A percentile compares a stretch with the other conserved stretches of the same genome.
phyloP scores from a whole-genome alignment of 345 rosid genomes.

The Erucastrum elatum region DNA sequence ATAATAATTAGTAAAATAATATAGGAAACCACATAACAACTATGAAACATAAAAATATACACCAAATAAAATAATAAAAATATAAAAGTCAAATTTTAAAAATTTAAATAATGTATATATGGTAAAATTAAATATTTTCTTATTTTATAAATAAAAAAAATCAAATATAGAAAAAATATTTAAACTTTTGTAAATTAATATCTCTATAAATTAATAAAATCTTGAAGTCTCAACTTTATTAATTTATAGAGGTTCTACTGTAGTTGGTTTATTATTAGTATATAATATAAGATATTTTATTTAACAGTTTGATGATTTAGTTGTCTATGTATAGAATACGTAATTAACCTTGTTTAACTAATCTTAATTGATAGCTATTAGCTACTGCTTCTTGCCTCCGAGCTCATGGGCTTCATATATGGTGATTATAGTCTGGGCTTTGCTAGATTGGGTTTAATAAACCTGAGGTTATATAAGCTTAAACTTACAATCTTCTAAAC shows the following conservation, averaged over 20 bases:
- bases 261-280: conserved; percentile 18
- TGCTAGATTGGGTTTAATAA: conserved; percentile 13
- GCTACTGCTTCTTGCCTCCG: conserved; percentile 6
- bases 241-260: neutral
- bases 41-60: too few relatives aligned
- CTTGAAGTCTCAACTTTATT: too few relatives aligned
- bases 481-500: neutral
- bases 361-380: conserved; percentile 16
- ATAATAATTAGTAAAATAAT: too few relatives aligned
- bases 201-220: too few relatives aligned
- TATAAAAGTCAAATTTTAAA: too few relatives aligned
- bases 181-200: too few relatives aligned
- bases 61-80: too few relatives aligned
- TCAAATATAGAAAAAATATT: too few relatives aligned
- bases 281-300: neutral
- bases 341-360: conserved; percentile 5
- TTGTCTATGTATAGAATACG: conserved; percentile 1
- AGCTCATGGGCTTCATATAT: conserved; percentile 22
- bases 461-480: conserved; percentile 9
- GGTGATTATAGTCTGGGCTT: conserved; percentile 33
- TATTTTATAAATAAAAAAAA: too few relatives aligned
- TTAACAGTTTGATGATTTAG: conserved; percentile 8
- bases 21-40: too few relatives aligned
- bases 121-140: too few relatives aligned
- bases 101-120: too few relatives aligned